Percentiles rank a stretch among this genome's conserved stretches.
Evolutionary conservation across 225 moss, liverwort and hornwort genomes (phyloP).

Genomic region (Antitrichia curtipendula): DNA sequence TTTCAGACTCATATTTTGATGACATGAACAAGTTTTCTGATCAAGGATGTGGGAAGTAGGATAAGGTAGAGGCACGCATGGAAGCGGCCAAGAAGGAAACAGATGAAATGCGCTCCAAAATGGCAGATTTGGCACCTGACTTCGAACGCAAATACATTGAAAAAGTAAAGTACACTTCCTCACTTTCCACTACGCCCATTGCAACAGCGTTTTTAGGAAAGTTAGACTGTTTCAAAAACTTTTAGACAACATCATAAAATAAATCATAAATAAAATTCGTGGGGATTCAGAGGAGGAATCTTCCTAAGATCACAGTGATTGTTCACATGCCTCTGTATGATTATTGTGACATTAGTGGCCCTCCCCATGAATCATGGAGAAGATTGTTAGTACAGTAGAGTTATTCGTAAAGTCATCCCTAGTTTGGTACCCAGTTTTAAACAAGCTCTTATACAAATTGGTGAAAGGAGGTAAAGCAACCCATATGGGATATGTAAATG

Average conservation of each 20-base stretch:
- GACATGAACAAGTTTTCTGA: background rate
- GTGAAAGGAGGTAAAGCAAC: too few relatives aligned
- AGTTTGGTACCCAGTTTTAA: too few relatives aligned
- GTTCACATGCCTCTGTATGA: background rate
- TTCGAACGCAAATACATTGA: constrained; percentile 8
- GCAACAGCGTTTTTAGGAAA: background rate
- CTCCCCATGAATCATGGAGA: background rate
- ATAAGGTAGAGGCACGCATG: constrained; percentile 11
- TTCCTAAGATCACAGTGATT: background rate
- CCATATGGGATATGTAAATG: too few relatives aligned
- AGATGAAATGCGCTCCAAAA: background rate
- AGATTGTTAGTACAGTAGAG: too few relatives aligned
- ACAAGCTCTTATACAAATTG: too few relatives aligned
- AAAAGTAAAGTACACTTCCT: background rate
- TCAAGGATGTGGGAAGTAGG: background rate
- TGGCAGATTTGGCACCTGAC: constrained; percentile 3
- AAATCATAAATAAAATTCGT: background rate
- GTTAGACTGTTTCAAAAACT: background rate
- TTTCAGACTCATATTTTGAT: background rate
- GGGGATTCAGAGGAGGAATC: background rate
- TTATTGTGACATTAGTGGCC: background rate
- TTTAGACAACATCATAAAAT: background rate
- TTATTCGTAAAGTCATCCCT: too few relatives aligned
- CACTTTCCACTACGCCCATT: background rate
- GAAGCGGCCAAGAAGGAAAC: constrained; percentile 2